Evolutionary conservation across 169 alveolate species (phyloP).

Genomic region (Besnoitia besnoiti): DNA sequence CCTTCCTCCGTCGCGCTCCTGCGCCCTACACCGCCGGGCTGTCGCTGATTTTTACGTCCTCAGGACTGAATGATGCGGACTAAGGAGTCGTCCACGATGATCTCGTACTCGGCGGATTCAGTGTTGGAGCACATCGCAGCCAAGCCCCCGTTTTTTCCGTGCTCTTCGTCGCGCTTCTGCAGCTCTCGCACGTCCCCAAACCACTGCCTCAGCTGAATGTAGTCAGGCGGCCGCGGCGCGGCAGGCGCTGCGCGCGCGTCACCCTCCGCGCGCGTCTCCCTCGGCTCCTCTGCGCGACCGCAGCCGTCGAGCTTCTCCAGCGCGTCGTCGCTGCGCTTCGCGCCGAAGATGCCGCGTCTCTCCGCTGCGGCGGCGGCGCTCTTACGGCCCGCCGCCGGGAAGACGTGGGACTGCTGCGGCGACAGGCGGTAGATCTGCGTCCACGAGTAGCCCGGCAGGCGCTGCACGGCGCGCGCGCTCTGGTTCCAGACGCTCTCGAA

Average conservation of each 20-base stretch:
- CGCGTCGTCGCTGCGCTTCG: not conserved
- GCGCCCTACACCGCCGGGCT: not conserved
- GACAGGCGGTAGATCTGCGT: not conserved
- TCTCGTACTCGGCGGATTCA: not conserved
- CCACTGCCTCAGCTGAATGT: slow-evolving; percentile 8
- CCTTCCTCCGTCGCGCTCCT: not conserved
- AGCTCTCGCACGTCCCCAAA: not conserved
- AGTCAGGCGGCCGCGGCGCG: not conserved
- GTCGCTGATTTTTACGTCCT: not conserved
- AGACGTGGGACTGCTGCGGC: slow-evolving; percentile 5
- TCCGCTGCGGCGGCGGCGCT: not conserved
- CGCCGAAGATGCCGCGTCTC: not conserved
- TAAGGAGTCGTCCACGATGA: not conserved
- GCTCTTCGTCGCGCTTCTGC: not conserved
- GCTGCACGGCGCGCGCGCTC: not conserved
- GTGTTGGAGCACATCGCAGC: not conserved
- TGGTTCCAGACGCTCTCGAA: not conserved
- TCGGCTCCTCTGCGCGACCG: too few species aligned
- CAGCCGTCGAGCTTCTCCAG: not conserved
- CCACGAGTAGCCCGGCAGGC: not conserved
- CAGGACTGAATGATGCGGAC: not conserved
- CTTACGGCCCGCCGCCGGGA: not conserved
- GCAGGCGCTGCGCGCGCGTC: not conserved
- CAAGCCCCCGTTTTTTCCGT: not conserved
- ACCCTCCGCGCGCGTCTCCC: not conserved